Evolutionary conservation across 176 grass and related monocot species (phyloP).

Genomic region (Alopecurus myosuroides): DNA sequence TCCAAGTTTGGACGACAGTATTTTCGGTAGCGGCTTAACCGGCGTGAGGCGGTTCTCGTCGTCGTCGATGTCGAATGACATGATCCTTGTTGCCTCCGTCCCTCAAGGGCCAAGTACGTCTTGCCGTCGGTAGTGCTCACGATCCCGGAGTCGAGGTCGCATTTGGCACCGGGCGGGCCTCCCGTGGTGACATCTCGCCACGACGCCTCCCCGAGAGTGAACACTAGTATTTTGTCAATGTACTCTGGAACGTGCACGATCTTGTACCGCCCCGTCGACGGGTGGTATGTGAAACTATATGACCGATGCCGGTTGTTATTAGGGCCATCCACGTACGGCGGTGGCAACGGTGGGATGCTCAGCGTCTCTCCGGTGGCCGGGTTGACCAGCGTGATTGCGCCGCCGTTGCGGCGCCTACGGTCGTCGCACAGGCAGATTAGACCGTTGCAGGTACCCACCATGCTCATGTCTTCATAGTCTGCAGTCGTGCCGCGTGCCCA

Average conservation of each 20-base stretch:
- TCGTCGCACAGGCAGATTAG: neutral
- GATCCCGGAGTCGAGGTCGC: no score
- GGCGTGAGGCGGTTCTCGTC: no score
- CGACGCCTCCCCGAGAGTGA: neutral
- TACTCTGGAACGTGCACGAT: neutral
- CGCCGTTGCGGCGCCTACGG: neutral
- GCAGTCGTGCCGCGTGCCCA: no score
- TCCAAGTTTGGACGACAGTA: no score
- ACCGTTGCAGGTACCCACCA: neutral
- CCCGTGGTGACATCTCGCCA: neutral
- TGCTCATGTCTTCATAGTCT: conserved; percentile 45
- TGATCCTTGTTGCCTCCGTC: no score
- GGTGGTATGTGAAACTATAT: neutral
- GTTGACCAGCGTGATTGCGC: neutral
- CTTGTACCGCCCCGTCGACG: neutral
- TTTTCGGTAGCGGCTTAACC: no score
- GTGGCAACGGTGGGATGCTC: neutral
- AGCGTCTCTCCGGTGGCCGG: neutral
- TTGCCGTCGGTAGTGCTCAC: no score
- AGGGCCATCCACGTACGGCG: neutral
- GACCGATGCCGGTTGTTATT: neutral
- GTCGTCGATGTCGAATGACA: no score
- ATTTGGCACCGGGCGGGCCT: no score
- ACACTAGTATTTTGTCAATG: neutral
- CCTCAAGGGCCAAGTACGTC: no score